Base-by-base conservation (phyloP, 305 asterid genomes). In the Solanum chacoense region DNA sequence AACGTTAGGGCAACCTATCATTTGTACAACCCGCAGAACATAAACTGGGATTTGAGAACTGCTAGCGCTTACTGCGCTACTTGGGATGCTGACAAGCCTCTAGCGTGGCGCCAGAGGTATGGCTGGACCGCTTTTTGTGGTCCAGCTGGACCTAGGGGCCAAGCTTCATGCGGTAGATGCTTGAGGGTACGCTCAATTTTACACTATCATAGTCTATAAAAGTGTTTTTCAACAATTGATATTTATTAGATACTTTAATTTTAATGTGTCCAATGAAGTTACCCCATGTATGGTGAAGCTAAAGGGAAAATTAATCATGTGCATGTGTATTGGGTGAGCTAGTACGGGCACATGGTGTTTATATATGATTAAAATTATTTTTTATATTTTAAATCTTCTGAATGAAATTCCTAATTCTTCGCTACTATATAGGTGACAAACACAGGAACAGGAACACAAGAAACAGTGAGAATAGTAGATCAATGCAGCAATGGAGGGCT, bases 71-170 rank as follows among this genome's bases (percentile, higher is more conserved):
- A 14, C 31, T 90, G 92, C 36, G 79, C 92, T 28, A 90, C 92
- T 13, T 85, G 90, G 89, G 89, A 90, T 85, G 92, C 89, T 18
- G 83, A 80, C 81, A 72, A 36, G 83, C 89, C 92, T n/a, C 87
- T 78, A 1, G 35, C 13, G 2, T 90, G 92, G 92, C 69, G 90
- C 22, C 85, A 71, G 11, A 87, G 5, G 29, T 90, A 90, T 59
- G 90, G 90, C 9, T 90, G 92, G 92, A 90, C 92, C 14, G 92
- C 92, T 76, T 91, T 91, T 29, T 91, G 93, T 1, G 88, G 88
- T 28, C 90, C 93, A 2, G 91, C 34, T 18, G 91, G 91, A 22
- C 90, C 91, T 45, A 71, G 2, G 0, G 93, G 91, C 78, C 91
- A 67, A 65, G 91, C 4, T 24, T 11, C 91, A 3, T 91, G 92